Conservation (phyloP, 2,329 filamentous ascomycete genomes). For the Ophiocordyceps camponoti-leonardi region DNA sequence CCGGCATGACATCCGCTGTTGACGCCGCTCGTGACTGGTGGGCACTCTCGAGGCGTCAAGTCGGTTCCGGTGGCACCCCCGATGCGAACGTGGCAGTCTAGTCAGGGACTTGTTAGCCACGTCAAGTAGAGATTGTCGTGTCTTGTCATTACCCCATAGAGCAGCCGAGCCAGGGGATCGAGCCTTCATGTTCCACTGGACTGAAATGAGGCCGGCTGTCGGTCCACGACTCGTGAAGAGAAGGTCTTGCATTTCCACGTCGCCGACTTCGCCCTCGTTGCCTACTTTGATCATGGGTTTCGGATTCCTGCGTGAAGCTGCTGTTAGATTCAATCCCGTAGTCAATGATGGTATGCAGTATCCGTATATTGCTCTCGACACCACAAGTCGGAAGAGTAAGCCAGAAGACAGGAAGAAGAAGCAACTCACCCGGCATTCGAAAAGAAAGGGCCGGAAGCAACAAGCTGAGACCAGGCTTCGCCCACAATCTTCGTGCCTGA, state of each 20-base stretch:
- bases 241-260: slow-evolving; percentile 45
- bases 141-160: slow-evolving; percentile 25
- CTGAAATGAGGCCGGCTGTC: slow-evolving; percentile 41
- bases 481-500: slow-evolving; percentile 27
- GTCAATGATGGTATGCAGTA: too few species aligned
- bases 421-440: slow-evolving; percentile 11
- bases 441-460: slow-evolving; percentile 32
- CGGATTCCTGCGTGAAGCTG: too few species aligned
- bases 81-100: slow-evolving; percentile 29
- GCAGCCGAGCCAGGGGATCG: slow-evolving; percentile 20
- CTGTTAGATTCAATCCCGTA: too few species aligned
- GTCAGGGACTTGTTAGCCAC: not conserved
- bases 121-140: too few species aligned
- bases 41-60: too few species aligned
- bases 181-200: slow-evolving; percentile 45
- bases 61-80: slow-evolving; percentile 12
- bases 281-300: slow-evolving; percentile 38
- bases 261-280: slow-evolving; percentile 34
- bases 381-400: too few species aligned
- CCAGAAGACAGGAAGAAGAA: too few species aligned
- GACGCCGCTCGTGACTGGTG: too few species aligned
- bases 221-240: slow-evolving; percentile 42
- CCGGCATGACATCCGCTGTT: too few species aligned
- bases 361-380: too few species aligned
- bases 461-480: slow-evolving; percentile 26